Conservation (phyloP, 2,329 filamentous ascomycete genomes). For the Trichoderma sp. region DNA sequence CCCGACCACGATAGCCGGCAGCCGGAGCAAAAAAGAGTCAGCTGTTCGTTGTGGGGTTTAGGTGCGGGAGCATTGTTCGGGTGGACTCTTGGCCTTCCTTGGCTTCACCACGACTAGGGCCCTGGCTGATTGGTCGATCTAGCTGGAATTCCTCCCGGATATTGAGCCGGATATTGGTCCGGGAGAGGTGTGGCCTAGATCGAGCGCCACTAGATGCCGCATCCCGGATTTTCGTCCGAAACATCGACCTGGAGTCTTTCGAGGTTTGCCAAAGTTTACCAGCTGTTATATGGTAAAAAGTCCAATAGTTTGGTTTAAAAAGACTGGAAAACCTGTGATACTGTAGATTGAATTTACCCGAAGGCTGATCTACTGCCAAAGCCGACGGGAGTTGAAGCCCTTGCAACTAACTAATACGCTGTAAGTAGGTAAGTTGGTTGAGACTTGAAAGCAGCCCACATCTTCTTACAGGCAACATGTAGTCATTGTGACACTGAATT, state of each 20-base stretch:
- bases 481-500: background rate
- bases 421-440: background rate
- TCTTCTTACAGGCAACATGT: background rate
- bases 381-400: background rate
- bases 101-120: background rate
- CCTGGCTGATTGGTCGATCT: background rate
- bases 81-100: background rate
- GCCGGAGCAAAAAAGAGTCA: slow-evolving; percentile 6
- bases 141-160: background rate
- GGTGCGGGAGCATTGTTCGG: slow-evolving; percentile 8
- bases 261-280: background rate
- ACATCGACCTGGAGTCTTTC: background rate
- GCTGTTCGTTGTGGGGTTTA: slow-evolving; percentile 7
- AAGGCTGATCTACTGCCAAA: background rate
- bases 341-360: background rate
- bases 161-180: slow-evolving; percentile 16
- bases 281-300: background rate
- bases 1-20: background rate
- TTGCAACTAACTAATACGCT: background rate
- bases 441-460: background rate
- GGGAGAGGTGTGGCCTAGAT: background rate
- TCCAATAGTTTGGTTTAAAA: background rate
- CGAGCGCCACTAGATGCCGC: slow-evolving; percentile 11
- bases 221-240: slow-evolving; percentile 10
- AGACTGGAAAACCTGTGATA: background rate